Base-by-base conservation (phyloP, 768 basidiomycete genomes). In the Psilocybe sp. region DNA sequence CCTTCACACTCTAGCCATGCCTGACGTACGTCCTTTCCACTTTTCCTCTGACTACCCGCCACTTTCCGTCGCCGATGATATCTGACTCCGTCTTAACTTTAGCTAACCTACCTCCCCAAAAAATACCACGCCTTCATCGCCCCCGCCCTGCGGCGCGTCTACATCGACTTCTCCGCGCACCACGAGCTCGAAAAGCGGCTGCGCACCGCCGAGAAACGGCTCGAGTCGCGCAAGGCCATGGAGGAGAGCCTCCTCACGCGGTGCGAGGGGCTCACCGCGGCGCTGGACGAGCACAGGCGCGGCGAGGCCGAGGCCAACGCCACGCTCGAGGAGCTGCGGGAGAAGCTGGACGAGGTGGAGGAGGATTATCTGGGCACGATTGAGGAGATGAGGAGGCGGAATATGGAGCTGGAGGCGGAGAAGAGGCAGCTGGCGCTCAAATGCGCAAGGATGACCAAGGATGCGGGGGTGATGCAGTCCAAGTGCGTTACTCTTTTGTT, bases 121-220 rank as follows among this genome's bases (percentile, higher is more conserved):
- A 77, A 76, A 60, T 77, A 78, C 55, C 78, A 78, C 59, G 64
- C 66, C 36, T 80, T 72, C 57, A 64, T 81, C 32, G 40, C 70
- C 3, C 72, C 77, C 5, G 64, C 67, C 42, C 63, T 81, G 13
- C 73, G 79, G 49, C 75, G 78, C 52, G 68, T 82, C n/a, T 81
- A 76, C 57, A 52, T 79, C 46, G 75, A 77, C 56, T 40, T 57
- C 18, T 43, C 63, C n/a, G 54, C 51, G 16, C 45, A 58, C 37
- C 55, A 57, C 18, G 55, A 44, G 20, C 54, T 69, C 4, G 52
- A 69, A 36, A 66, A 63, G 16, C 67, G 74, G 46, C 62, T 77
- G 10, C 61, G 65, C 2, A 44, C 54, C 13, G 65, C 78, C 18
- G 72, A 76, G 28, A 61, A 55, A 14, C 73, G 70, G 23, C 63